Evolutionary conservation across 306 rosid species (phyloP).

Genomic region (Dalbergia cochinchinensis): DNA sequence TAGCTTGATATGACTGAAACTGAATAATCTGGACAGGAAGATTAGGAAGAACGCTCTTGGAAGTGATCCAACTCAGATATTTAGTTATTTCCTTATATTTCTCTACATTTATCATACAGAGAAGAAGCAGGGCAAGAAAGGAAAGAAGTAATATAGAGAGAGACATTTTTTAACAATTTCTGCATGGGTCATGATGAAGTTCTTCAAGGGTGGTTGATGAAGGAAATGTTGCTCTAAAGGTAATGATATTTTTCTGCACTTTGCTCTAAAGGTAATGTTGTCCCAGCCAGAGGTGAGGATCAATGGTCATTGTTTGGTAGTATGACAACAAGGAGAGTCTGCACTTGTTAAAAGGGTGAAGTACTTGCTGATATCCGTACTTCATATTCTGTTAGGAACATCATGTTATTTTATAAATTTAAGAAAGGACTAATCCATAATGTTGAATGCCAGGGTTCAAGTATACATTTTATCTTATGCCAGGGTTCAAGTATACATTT

Average conservation of each 20-base stretch:
- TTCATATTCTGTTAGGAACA: conserved; percentile 22
- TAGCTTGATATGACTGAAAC: not conserved
- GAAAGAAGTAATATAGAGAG: conserved; percentile 46
- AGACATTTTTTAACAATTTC: not conserved
- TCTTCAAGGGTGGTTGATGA: conserved; percentile 18
- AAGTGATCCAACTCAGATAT: not conserved
- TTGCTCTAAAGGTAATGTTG: not conserved
- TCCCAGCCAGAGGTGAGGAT: conserved; percentile 7
- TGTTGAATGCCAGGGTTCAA: not conserved
- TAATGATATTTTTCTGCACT: too few species aligned
- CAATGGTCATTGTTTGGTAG: not conserved
- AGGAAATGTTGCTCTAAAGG: not conserved
- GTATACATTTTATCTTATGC: not conserved
- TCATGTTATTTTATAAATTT: not conserved
- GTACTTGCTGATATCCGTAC: not conserved
- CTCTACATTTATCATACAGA: conserved; percentile 46
- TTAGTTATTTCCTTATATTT: conserved; percentile 6
- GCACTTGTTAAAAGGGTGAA: not conserved
- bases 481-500: not conserved
- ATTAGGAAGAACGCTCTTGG: conserved; percentile 24
- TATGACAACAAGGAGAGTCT: conserved; percentile 5
- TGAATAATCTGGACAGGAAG: conserved; percentile 14
- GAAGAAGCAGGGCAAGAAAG: conserved; percentile 66
- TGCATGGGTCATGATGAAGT: conserved; percentile 7
- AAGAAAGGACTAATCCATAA: not conserved